phyloP scores from a whole-genome alignment of 169 alveolate species.

The Miamiensis avidus region DNA sequence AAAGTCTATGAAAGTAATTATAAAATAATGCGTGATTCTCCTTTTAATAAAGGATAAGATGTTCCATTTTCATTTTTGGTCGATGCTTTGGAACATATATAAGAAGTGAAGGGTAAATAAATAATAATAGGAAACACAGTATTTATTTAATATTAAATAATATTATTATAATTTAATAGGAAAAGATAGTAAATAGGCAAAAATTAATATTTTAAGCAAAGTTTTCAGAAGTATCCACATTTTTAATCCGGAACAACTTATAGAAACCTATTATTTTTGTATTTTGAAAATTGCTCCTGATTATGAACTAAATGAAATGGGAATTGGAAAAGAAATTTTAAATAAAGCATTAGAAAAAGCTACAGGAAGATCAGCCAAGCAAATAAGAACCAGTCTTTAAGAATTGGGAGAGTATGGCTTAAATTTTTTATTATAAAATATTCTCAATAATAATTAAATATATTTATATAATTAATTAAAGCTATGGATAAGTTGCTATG shows the following conservation, averaged over 20 bases:
- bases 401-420: constrained; percentile 87
- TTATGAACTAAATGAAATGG: constrained; percentile 94
- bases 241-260: constrained; percentile 63
- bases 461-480: no score
- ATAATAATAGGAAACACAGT: no score
- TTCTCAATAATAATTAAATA: not conserved
- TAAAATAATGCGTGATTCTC: constrained; percentile 1
- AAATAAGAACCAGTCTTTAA: constrained; percentile 88
- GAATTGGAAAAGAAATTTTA: constrained; percentile 95
- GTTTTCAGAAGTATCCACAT: constrained; percentile 67
- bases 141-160: no score
- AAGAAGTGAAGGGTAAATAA: constrained; percentile 4
- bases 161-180: no score
- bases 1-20: not conserved
- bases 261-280: constrained; percentile 71
- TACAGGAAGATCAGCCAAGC: constrained; percentile 90
- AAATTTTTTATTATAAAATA: no score
- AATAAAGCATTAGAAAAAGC: constrained; percentile 94
- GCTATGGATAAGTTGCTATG: not conserved
- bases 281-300: constrained; percentile 94
- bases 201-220: constrained; percentile 73
- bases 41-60: constrained; percentile 31
- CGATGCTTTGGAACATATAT: constrained; percentile 65
- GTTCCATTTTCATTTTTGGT: constrained; percentile 68
- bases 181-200: constrained; percentile 71